A percentile compares a stretch with the other conserved stretches of the same genome.
phyloP scores from a whole-genome alignment of 352 stramenopile genomes.

The Pythium insidiosum region DNA sequence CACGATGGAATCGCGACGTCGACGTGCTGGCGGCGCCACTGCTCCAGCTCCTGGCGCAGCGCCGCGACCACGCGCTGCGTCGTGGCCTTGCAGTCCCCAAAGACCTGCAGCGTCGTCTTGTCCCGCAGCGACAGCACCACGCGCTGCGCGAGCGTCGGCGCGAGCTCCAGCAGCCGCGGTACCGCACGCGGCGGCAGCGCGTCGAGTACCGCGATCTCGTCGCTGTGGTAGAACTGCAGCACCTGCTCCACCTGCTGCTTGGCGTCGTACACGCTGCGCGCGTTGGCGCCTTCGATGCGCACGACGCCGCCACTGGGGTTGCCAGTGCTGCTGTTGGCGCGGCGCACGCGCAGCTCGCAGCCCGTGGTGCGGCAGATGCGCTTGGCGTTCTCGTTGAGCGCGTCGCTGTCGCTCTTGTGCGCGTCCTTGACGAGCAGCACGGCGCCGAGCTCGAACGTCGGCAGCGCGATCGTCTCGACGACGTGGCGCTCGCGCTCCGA shows the following conservation, averaged over 20 bases:
- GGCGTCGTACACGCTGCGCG: slow-evolving; percentile 60
- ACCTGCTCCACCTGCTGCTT: slow-evolving; percentile 66
- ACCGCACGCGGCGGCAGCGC: slow-evolving; percentile 37
- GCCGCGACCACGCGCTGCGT: slow-evolving; percentile 29
- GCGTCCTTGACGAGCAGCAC: slow-evolving; percentile 38
- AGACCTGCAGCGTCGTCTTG: slow-evolving; percentile 52
- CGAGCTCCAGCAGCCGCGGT: slow-evolving; percentile 50
- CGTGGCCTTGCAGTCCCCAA: slow-evolving; percentile 52
- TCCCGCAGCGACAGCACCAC: slow-evolving; percentile 53
- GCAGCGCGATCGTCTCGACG: slow-evolving; percentile 53
- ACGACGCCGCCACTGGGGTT: slow-evolving; percentile 32
- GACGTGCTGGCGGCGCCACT: slow-evolving; percentile 63
- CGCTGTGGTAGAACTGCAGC: slow-evolving; percentile 71
- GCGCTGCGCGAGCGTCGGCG: slow-evolving; percentile 39
- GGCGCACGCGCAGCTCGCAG: slow-evolving; percentile 64
- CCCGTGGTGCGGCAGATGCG: slow-evolving; percentile 69
- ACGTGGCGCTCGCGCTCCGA: slow-evolving; percentile 34
- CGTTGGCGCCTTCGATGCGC: slow-evolving; percentile 54
- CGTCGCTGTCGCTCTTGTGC: slow-evolving; percentile 9
- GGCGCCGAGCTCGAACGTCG: slow-evolving; percentile 33
- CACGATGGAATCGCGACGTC: slow-evolving; percentile 51
- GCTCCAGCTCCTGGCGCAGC: slow-evolving; percentile 37
- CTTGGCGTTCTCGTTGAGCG: slow-evolving; percentile 67
- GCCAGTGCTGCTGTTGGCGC: background rate
- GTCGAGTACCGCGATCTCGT: slow-evolving; percentile 40